Evolutionary conservation across 768 basidiomycete species (phyloP).

Genomic region (Cystobasidium onofrii): DNA sequence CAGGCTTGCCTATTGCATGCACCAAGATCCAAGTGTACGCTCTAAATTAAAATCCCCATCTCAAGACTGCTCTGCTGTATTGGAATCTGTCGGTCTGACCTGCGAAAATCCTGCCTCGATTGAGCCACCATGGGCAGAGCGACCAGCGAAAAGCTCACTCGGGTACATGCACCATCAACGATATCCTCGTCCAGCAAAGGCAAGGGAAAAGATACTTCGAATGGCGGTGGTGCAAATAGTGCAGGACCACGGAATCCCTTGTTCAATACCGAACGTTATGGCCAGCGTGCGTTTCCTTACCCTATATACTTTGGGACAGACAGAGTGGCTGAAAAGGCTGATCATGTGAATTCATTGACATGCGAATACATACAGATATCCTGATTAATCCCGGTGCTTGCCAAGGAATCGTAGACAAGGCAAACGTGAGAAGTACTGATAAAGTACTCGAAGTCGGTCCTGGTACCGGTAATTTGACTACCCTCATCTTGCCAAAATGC

Average conservation of each 20-base stretch:
- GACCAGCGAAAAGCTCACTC: slow-evolving; percentile 63
- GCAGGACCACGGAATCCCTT: slow-evolving; percentile 60
- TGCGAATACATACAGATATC: slow-evolving; percentile 53
- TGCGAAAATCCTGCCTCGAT: no score
- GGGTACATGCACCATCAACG: slow-evolving; percentile 44
- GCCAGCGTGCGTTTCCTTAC: background rate
- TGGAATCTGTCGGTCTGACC: no score
- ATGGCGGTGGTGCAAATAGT: slow-evolving; percentile 4
- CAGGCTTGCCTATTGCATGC: no score
- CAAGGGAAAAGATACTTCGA: background rate
- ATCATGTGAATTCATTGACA: background rate
- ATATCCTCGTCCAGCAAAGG: slow-evolving; percentile 21
- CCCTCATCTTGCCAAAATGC: slow-evolving; percentile 83
- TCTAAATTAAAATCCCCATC: no score
- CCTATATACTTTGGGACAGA: no score
- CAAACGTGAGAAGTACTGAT: slow-evolving; percentile 84
- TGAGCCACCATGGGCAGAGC: slow-evolving; percentile 61
- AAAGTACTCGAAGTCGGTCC: slow-evolving; percentile 95
- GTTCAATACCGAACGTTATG: slow-evolving; percentile 66
- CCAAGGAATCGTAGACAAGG: slow-evolving; percentile 60
- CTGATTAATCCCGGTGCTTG: slow-evolving; percentile 86
- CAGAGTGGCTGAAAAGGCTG: background rate
- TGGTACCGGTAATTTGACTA: slow-evolving; percentile 92
- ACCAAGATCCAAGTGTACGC: no score
- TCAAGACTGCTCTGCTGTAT: no score